Evolutionary conservation across 2,329 filamentous ascomycete species (phyloP).

Genomic region (Aspergillus pseudoglaucus): DNA sequence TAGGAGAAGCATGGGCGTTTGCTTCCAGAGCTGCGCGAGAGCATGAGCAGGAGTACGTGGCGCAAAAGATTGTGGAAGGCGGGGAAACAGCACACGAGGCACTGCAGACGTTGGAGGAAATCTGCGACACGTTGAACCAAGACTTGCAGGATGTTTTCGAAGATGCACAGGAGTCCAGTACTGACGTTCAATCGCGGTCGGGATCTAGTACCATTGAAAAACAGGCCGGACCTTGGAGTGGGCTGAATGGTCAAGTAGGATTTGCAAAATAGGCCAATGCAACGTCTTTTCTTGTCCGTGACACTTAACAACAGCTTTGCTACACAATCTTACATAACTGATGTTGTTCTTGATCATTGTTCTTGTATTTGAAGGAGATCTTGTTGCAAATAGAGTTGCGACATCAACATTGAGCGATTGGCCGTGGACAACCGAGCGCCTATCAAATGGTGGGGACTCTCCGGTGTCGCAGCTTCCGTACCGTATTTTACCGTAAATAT

Average conservation of each 20-base stretch:
- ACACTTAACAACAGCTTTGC: too few relatives aligned
- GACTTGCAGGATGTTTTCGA: constrained; percentile 20
- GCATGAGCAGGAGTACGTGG: constrained; percentile 26
- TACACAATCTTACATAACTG: too few relatives aligned
- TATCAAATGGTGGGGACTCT: constrained; percentile 1
- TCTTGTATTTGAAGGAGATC: background rate
- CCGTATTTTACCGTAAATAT: too few relatives aligned
- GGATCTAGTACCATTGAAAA: constrained; percentile 15
- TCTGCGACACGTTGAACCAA: constrained; percentile 31
- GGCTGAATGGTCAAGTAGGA: constrained; percentile 31
- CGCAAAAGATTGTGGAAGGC: constrained; percentile 26
- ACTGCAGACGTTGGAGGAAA: constrained; percentile 21
- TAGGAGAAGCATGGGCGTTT: constrained; percentile 37
- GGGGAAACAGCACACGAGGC: constrained; percentile 25
- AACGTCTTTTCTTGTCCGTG: background rate
- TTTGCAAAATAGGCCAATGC: constrained; percentile 9
- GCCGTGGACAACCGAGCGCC: background rate
- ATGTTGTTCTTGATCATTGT: too few relatives aligned
- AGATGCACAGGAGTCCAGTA: constrained; percentile 12
- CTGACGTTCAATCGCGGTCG: constrained; percentile 17
- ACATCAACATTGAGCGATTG: background rate
- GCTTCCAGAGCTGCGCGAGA: constrained; percentile 29
- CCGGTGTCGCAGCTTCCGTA: background rate
- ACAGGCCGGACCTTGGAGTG: constrained; percentile 30
- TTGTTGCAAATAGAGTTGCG: constrained; percentile 1